Conservation (phyloP, 768 basidiomycete genomes). For the Mrakia frigida region DNA sequence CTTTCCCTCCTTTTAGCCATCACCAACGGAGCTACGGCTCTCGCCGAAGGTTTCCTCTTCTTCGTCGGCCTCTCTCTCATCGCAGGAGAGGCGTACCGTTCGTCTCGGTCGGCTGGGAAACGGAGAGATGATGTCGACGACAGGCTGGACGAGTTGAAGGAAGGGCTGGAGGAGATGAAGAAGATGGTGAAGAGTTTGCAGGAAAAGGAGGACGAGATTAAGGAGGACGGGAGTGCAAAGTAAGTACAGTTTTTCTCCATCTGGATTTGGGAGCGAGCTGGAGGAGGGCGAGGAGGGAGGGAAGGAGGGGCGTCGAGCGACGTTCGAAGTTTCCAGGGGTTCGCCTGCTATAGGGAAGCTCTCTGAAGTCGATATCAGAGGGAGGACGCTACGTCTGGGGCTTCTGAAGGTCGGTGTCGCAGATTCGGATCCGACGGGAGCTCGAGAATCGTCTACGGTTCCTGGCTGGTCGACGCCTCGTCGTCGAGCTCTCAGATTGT, state of each 20-base stretch:
- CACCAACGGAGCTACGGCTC: conserved; percentile 74
- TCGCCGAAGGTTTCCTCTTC: conserved; percentile 82
- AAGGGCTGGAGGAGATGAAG: conserved; percentile 33
- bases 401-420: no score
- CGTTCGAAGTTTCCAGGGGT: background rate
- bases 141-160: conserved; percentile 38
- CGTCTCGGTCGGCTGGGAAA: conserved; percentile 62
- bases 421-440: no score
- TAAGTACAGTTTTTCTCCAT: conserved; percentile 36
- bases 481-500: no score
- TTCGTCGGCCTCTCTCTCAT: conserved; percentile 68
- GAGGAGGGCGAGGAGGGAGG: background rate
- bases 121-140: conserved; percentile 71
- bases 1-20: conserved; percentile 56
- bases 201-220: conserved; percentile 35
- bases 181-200: conserved; percentile 51
- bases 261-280: background rate
- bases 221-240: conserved; percentile 44
- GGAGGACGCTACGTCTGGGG: no score
- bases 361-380: no score
- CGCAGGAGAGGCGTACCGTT: conserved; percentile 69
- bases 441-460: no score
- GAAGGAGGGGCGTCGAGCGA: background rate
- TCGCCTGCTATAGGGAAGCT: background rate
- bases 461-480: no score